These are phyloP conservation scores for Marvania coccoides DNA, from an alignment of 139 green algal species.

Conservation along the genomic window DNA sequence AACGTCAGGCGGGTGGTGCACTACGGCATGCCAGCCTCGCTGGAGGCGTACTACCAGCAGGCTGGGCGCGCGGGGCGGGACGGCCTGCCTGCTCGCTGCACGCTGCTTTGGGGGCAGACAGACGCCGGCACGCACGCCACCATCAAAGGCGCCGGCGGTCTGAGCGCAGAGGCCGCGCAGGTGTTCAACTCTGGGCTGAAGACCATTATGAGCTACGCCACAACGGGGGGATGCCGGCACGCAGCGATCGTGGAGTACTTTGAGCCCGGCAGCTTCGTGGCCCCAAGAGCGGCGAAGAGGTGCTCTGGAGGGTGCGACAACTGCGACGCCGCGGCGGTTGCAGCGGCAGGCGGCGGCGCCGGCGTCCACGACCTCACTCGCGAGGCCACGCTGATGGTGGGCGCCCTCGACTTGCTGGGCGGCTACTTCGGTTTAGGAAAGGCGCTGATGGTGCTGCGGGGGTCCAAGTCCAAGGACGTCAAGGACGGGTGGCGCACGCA, in stretches of 20 bases:
- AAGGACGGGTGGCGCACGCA: background rate
- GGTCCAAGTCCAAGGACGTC: slow-evolving; percentile 17
- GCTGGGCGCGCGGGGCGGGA: slow-evolving; percentile 40
- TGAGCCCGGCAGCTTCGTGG: background rate
- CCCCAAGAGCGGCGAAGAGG: background rate
- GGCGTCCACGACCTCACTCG: slow-evolving; percentile 1
- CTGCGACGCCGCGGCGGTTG: background rate
- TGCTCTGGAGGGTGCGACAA: slow-evolving; percentile 24
- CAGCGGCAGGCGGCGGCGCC: background rate
- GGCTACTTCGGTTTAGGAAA: slow-evolving; percentile 14
- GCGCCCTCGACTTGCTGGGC: background rate
- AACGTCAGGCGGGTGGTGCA: slow-evolving; percentile 22
- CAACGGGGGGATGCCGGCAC: background rate
- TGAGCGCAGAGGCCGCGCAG: background rate
- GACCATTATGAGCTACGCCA: background rate
- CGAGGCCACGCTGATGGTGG: slow-evolving; percentile 21
- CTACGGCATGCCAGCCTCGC: slow-evolving; percentile 19
- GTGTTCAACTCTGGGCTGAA: background rate
- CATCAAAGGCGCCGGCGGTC: slow-evolving; percentile 10
- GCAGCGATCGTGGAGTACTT: slow-evolving; percentile 20
- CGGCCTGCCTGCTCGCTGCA: slow-evolving; percentile 36
- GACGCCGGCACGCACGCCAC: slow-evolving; percentile 27
- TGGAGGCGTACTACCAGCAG: slow-evolving; percentile 51
- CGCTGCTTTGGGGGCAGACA: slow-evolving; percentile 34
- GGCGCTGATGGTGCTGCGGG: slow-evolving; percentile 10